Conservation (phyloP, 306 rosid species). For the Cicer cuneatum region DNA sequence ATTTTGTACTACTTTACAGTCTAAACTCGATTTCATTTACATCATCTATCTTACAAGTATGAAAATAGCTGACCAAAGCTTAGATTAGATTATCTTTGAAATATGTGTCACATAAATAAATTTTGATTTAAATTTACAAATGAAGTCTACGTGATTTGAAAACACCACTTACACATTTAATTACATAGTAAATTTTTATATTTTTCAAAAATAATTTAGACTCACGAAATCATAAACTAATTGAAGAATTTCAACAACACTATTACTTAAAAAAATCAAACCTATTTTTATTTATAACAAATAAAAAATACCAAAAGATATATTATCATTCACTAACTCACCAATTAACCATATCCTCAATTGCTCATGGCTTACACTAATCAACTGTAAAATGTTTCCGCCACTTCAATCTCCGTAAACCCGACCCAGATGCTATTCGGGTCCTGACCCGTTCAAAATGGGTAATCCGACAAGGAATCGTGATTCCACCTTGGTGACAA, state of each 20-base stretch:
- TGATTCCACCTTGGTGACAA: slow-evolving; percentile 81
- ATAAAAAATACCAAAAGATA: background rate
- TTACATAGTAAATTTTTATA: too few species aligned
- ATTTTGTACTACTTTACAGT: background rate
- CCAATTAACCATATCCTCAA: slow-evolving; percentile 39
- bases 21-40: background rate
- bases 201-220: too few species aligned
- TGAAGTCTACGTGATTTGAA: too few species aligned
- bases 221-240: too few species aligned
- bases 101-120: too few species aligned
- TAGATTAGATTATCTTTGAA: too few species aligned
- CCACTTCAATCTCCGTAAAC: slow-evolving; percentile 49
- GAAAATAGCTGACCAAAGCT: background rate
- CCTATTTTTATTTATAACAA: background rate
- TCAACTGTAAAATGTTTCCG: slow-evolving; percentile 34
- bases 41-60: background rate
- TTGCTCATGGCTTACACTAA: background rate
- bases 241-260: background rate
- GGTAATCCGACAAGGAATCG: slow-evolving; percentile 76
- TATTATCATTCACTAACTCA: background rate
- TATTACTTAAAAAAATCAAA: background rate
- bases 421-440: slow-evolving; percentile 67
- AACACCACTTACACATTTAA: too few species aligned
- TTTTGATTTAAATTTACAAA: too few species aligned
- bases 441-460: slow-evolving; percentile 81